Evolutionary conservation across 768 basidiomycete genomes (phyloP).

Genomic region (Kwoniella dendrophila): DNA sequence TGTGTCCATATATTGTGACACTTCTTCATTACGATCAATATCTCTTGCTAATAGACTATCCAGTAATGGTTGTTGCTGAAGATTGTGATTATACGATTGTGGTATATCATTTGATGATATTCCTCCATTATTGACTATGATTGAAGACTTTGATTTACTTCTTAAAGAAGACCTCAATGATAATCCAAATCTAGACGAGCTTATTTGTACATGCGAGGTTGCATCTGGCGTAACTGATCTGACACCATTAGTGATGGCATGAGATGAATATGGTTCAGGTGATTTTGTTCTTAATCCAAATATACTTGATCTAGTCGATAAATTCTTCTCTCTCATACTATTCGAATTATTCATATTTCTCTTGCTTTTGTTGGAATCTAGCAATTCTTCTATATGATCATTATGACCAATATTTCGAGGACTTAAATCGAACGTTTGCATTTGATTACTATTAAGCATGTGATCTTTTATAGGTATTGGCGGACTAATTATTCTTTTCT

Average conservation of each 20-base stretch:
- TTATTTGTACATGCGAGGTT: too few species aligned
- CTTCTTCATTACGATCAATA: background rate
- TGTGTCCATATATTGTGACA: background rate
- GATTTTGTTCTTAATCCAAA: background rate
- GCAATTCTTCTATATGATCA: background rate
- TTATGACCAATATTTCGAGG: background rate
- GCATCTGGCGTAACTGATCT: too few species aligned
- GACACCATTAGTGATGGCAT: too few species aligned
- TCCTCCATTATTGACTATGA: background rate
- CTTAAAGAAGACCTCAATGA: background rate
- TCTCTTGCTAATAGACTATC: constrained; percentile 13
- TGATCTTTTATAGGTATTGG: constrained; percentile 13
- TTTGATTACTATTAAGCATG: background rate
- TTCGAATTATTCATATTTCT: background rate
- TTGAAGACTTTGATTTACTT: too few species aligned
- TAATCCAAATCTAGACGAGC: background rate
- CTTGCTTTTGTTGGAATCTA: background rate
- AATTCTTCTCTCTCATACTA: background rate
- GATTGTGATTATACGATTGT: background rate
- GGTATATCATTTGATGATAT: constrained; percentile 8
- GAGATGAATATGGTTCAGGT: background rate
- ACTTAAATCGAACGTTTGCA: constrained; percentile 2
- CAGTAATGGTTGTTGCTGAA: background rate
- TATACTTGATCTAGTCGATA: constrained; percentile 1
- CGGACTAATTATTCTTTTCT: constrained; percentile 14